Percentiles rank a stretch among this genome's conserved stretches.
These are phyloP conservation scores for Aspergillus aculeatus DNA, from an alignment of 2,329 filamentous ascomycete species.

Conservation along the genomic window DNA sequence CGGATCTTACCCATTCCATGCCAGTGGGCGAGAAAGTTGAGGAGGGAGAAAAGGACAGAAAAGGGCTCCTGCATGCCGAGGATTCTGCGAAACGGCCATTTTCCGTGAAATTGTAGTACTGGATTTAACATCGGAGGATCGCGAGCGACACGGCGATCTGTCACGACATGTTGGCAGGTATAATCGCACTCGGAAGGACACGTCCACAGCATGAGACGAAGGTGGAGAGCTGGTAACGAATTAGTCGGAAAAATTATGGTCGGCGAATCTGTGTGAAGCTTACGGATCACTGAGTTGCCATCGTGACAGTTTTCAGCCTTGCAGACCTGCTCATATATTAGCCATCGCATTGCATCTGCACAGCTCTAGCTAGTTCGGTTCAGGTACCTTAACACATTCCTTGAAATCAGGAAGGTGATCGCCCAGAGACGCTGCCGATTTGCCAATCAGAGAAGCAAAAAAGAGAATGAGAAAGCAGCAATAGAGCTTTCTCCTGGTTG, in stretches of 20 bases:
- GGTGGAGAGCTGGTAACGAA: slow-evolving; percentile 66
- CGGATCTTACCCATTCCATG: slow-evolving; percentile 71
- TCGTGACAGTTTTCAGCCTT: slow-evolving; percentile 73
- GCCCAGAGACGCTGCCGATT: slow-evolving; percentile 68
- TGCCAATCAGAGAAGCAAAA: slow-evolving; percentile 34
- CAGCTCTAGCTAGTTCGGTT: not conserved
- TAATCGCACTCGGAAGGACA: slow-evolving; percentile 97
- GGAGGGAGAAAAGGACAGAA: slow-evolving; percentile 85
- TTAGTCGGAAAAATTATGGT: slow-evolving; percentile 11
- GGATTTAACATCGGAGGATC: slow-evolving; percentile 63
- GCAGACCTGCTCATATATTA: slow-evolving; percentile 64
- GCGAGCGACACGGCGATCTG: slow-evolving; percentile 64
- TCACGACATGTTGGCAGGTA: slow-evolving; percentile 92
- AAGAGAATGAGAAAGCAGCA: slow-evolving; percentile 33
- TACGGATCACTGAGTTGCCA: slow-evolving; percentile 69
- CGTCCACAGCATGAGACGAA: slow-evolving; percentile 85
- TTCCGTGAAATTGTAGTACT: slow-evolving; percentile 92
- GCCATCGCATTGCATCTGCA: not conserved
- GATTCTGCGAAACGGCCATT: slow-evolving; percentile 94
- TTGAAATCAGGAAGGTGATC: slow-evolving; percentile 85
- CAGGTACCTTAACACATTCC: slow-evolving; percentile 75
- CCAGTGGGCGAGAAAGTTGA: slow-evolving; percentile 86
- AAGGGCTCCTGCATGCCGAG: slow-evolving; percentile 93
- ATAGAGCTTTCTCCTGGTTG: slow-evolving; percentile 18
- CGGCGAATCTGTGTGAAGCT: slow-evolving; percentile 33